These are phyloP conservation scores for Excoecaria cochinchinensis DNA, from an alignment of 345 rosid species.

Conservation along the genomic window DNA sequence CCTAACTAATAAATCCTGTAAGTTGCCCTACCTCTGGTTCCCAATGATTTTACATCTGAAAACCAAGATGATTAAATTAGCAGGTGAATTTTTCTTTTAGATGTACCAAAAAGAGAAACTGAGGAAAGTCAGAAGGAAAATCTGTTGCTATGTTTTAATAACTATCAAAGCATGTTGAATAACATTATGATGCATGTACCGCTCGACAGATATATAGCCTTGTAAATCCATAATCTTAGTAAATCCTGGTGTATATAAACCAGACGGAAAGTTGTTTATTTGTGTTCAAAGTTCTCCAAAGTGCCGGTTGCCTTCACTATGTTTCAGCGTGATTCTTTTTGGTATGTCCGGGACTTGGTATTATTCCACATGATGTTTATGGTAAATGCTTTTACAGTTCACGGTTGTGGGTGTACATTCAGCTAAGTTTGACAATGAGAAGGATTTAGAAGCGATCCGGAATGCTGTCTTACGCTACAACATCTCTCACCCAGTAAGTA, in stretches of 20 bases:
- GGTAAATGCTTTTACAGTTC: constrained; percentile 46
- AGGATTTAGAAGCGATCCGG: constrained; percentile 89
- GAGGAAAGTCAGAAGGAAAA: background rate
- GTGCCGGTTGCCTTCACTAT: too few relatives aligned
- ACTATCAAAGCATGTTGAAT: background rate
- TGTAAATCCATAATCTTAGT: background rate
- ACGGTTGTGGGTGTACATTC: constrained; percentile 96
- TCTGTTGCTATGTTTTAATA: background rate
- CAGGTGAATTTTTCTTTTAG: too few relatives aligned
- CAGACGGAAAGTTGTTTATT: too few relatives aligned
- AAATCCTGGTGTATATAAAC: too few relatives aligned
- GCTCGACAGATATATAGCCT: background rate
- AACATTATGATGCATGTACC: background rate
- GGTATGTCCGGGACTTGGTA: background rate
- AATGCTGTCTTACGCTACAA: constrained; percentile 86
- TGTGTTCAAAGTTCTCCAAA: too few relatives aligned
- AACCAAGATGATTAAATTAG: background rate
- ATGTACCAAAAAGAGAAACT: background rate
- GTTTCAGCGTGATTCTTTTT: too few relatives aligned
- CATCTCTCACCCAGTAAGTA: constrained; percentile 73
- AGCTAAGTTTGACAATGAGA: constrained; percentile 95
- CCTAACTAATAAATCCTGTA: too few relatives aligned
- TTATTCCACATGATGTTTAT: background rate
- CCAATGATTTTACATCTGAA: background rate
- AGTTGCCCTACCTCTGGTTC: background rate